phyloP scores from a whole-genome alignment of 2,329 filamentous ascomycete species.

The Colletotrichum salicis region DNA sequence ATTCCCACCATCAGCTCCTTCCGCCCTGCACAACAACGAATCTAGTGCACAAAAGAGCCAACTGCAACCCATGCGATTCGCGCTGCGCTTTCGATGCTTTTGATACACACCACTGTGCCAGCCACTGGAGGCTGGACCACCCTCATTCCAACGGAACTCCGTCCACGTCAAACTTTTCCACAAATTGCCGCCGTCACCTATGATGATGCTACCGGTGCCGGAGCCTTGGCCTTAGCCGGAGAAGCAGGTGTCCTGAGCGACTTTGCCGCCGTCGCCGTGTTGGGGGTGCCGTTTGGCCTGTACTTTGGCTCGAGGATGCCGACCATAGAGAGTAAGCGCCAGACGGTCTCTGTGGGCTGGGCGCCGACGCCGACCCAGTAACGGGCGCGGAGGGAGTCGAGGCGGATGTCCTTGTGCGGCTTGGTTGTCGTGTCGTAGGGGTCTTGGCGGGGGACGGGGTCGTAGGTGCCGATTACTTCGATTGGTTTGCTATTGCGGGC shows the following conservation, averaged over 20 bases:
- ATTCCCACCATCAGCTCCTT: not conserved
- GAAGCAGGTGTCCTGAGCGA: conserved; percentile 15
- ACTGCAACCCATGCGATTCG: not conserved
- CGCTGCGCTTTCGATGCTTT: not conserved
- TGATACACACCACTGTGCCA: not conserved
- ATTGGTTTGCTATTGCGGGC: conserved; percentile 89
- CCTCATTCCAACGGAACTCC: not conserved
- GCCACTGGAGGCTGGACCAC: not conserved
- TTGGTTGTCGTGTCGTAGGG: conserved; percentile 71
- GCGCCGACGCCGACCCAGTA: conserved; percentile 99
- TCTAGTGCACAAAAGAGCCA: not conserved
- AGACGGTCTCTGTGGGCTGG: conserved; percentile 90
- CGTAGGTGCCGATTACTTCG: conserved; percentile 88
- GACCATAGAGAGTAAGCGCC: conserved; percentile 85
- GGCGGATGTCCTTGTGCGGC: conserved; percentile 89
- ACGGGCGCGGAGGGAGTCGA: conserved; percentile 82
- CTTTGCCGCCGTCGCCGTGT: conserved; percentile 30
- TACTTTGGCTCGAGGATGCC: conserved; percentile 54
- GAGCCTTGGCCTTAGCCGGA: not conserved
- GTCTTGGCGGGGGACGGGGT: conserved; percentile 72
- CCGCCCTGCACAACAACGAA: not conserved
- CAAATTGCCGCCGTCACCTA: not conserved
- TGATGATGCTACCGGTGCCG: not conserved
- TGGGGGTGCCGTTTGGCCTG: conserved; percentile 29
- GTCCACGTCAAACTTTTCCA: too few relatives aligned